Conservation (phyloP, 108 stramenopile genomes). For the Skeletonema grethae region DNA sequence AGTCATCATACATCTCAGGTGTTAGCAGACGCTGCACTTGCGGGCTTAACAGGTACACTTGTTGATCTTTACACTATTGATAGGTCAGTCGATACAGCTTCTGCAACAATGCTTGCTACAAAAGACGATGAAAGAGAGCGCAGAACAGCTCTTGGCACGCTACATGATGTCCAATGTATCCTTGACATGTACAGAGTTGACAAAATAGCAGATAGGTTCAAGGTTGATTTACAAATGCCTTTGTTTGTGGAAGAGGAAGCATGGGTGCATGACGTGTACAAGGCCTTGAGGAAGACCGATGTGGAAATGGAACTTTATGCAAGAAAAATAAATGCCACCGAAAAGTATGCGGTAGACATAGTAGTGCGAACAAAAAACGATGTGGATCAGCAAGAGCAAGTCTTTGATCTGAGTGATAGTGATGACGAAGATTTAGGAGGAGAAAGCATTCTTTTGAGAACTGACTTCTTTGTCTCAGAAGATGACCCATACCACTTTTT, state of each 20-base stretch:
- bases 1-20: conserved; percentile 31
- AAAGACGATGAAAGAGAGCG: conserved; percentile 9
- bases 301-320: conserved; percentile 21
- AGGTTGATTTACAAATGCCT: conserved; percentile 42
- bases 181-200: conserved; percentile 40
- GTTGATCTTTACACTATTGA: conserved; percentile 36
- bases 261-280: conserved; percentile 15
- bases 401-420: conserved; percentile 14
- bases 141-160: conserved; percentile 34
- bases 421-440: conserved; percentile 15
- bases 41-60: conserved; percentile 30
- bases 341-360: background rate
- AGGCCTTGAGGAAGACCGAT: conserved; percentile 34
- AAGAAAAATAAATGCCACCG: conserved; percentile 3
- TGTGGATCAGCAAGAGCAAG: background rate
- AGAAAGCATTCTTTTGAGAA: conserved; percentile 11
- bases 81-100: conserved; percentile 34
- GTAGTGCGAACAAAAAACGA: background rate
- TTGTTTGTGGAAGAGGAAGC: conserved; percentile 38
- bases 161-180: conserved; percentile 32
- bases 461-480: conserved; percentile 15
- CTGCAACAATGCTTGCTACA: conserved; percentile 29
- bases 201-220: conserved; percentile 45
- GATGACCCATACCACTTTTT: conserved; percentile 24
- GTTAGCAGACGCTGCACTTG: conserved; percentile 41